Conservation (phyloP, 2,329 filamentous ascomycete species). For the Aspergillus pseudoglaucus region DNA sequence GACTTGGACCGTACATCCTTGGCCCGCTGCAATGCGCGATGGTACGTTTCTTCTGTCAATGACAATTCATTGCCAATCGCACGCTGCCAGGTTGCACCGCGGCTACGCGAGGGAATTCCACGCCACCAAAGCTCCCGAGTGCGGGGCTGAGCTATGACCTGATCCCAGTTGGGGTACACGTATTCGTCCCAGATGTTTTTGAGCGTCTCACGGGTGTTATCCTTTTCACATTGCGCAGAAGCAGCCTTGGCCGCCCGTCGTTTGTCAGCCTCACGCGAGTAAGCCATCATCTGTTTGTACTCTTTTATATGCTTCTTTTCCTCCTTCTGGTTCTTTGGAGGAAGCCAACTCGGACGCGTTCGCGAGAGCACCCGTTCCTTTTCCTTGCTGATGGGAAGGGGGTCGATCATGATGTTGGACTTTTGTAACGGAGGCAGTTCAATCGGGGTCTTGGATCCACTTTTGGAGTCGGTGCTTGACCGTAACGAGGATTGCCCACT, state of each 20-base stretch:
- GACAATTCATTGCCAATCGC: constrained; percentile 57
- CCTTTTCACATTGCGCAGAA: constrained; percentile 43
- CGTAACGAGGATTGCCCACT: constrained; percentile 33
- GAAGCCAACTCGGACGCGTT: constrained; percentile 63
- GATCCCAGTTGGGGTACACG: constrained; percentile 54
- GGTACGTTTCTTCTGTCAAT: constrained; percentile 50
- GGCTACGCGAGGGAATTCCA: constrained; percentile 50
- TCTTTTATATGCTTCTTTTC: constrained; percentile 79
- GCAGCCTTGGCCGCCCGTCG: constrained; percentile 44
- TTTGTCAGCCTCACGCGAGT: constrained; percentile 52
- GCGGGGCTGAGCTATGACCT: constrained; percentile 47
- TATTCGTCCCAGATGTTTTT: constrained; percentile 58
- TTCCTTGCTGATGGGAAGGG: constrained; percentile 60
- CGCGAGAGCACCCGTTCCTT: constrained; percentile 59
- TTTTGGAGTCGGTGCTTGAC: constrained; percentile 34
- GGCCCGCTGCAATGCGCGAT: constrained; percentile 52
- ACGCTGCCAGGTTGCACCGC: constrained; percentile 53
- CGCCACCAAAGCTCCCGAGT: constrained; percentile 61
- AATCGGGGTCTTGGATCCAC: constrained; percentile 31
- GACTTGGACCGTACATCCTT: constrained; percentile 42
- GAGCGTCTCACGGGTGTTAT: constrained; percentile 47
- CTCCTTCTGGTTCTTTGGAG: constrained; percentile 72
- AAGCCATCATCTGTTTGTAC: constrained; percentile 61
- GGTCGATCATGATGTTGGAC: constrained; percentile 59
- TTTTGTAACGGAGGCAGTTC: constrained; percentile 56